Evolutionary conservation across 352 stramenopile species (phyloP).

Genomic region (Thraustochytrium striatum): DNA sequence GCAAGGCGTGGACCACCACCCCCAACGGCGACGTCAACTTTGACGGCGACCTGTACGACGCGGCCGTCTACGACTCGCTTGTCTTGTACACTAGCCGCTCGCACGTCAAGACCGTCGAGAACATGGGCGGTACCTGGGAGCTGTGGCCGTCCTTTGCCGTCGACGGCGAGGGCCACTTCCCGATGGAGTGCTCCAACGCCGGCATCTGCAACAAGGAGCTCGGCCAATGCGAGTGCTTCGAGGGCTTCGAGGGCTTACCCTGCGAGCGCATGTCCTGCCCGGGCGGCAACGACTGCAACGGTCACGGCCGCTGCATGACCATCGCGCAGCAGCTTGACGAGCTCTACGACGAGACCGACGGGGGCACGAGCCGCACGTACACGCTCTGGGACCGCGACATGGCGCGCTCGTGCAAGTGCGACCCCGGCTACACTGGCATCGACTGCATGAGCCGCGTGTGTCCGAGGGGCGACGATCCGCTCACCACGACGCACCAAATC

Average conservation of each 20-base stretch:
- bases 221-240: constrained; percentile 66
- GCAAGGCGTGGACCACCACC: constrained; percentile 79
- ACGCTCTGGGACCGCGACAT: constrained; percentile 74
- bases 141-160: constrained; percentile 59
- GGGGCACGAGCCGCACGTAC: constrained; percentile 56
- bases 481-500: constrained; percentile 64
- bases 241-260: constrained; percentile 64
- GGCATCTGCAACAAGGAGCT: constrained; percentile 70
- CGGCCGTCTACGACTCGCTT: constrained; percentile 10
- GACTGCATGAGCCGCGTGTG: constrained; percentile 74
- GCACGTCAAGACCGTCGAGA: constrained; percentile 19
- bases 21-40: constrained; percentile 85
- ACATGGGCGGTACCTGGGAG: constrained; percentile 44
- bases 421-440: constrained; percentile 77
- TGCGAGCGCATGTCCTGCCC: constrained; percentile 63
- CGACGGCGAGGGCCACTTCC: constrained; percentile 54
- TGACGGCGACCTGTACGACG: constrained; percentile 49
- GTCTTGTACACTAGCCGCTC: constrained; percentile 9
- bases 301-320: constrained; percentile 73
- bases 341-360: constrained; percentile 56
- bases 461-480: constrained; percentile 75
- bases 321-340: constrained; percentile 59
- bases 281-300: constrained; percentile 63
- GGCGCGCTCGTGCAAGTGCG: constrained; percentile 74
- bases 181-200: constrained; percentile 75